These are phyloP conservation scores for Microdochium paspali DNA, from an alignment of 2,329 filamentous ascomycete genomes.

Conservation along the genomic window DNA sequence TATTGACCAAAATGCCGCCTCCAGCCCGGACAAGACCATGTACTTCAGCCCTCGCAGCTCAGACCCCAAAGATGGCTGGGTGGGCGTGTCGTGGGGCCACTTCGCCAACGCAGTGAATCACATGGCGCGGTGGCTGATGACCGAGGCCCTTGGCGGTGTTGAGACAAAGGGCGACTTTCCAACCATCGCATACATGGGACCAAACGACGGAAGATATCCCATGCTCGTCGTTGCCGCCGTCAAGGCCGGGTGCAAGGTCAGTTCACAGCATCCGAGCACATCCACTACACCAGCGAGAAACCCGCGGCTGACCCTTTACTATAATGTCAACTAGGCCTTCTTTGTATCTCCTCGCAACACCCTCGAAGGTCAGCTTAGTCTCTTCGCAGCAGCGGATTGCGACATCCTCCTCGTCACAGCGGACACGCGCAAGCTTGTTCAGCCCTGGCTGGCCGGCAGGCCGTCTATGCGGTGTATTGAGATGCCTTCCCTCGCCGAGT, in stretches of 20 bases:
- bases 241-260: slow-evolving; percentile 23
- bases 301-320: too few relatives aligned
- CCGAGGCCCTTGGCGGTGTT: slow-evolving; percentile 13
- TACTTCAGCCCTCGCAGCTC: slow-evolving; percentile 23
- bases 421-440: not conserved
- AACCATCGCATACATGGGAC: slow-evolving; percentile 35
- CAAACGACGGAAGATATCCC: slow-evolving; percentile 20
- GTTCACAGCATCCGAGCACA: too few relatives aligned
- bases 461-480: not conserved
- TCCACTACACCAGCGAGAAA: too few relatives aligned
- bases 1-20: slow-evolving; percentile 25
- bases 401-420: not conserved
- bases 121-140: slow-evolving; percentile 23
- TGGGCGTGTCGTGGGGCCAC: slow-evolving; percentile 22
- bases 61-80: slow-evolving; percentile 29
- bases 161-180: slow-evolving; percentile 16
- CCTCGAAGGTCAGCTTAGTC: not conserved
- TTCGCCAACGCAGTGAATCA: slow-evolving; percentile 30
- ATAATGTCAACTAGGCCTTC: slow-evolving; percentile 2
- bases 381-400: not conserved
- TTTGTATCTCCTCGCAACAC: slow-evolving; percentile 2
- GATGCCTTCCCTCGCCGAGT: not conserved
- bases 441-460: not conserved
- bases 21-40: slow-evolving; percentile 22
- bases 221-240: slow-evolving; percentile 12